Base-by-base conservation (phyloP, 2,329 filamentous ascomycete genomes). In the Beauveria sp. region DNA sequence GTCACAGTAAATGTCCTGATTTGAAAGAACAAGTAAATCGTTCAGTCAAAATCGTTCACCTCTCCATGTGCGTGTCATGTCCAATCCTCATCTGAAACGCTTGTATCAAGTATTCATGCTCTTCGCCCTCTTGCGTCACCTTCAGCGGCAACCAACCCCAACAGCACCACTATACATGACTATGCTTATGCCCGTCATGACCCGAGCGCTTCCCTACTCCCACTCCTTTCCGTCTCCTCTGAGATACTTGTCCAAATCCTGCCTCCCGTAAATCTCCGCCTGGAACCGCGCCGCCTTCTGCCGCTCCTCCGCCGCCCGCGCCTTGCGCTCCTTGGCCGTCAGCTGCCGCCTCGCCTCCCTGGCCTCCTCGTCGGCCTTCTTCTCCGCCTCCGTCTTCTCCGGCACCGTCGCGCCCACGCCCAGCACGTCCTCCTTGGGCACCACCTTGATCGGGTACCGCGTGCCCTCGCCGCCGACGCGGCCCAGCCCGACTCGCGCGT, bases 181-280 rank as follows among this genome's bases (percentile, higher is more conserved):
- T 16, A 43, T 43, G 41, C 7, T n/a, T 10, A 28, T 30, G 37
- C 37, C 18, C 14, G 22, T 55, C 9, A 12, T 47, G 9, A 10
- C 40, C 10, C 28, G 24, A 18, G n/a, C 20, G 14, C 30, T 28
- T 2, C 18, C 41, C 52, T 37, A 62, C 48, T 58, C 66, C 62
- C 64, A 66, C 12, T 69, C 68, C 5, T 59, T 64, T 44, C 71
- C 69, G 61, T 70, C 64, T 3, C 73, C 72, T 52, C 86, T 83
- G 20, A 96, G 73, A 70, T 96, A 94, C 69, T 80, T 84, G 67
- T 92, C 84, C 59, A 96, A 77, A 65, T 93, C 88, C n/a, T 89
- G 82, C 65, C 84, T 86, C 22, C 84, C 81, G 73, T 90, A 93
- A 64, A 96, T 88, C 75, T 90, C 80, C 66, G 84, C 79, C 65